Evolutionary conservation across 768 basidiomycete species (phyloP), one percentile per base, ranked within the genome.

Genomic region (Tylopilus sp.): DNA sequence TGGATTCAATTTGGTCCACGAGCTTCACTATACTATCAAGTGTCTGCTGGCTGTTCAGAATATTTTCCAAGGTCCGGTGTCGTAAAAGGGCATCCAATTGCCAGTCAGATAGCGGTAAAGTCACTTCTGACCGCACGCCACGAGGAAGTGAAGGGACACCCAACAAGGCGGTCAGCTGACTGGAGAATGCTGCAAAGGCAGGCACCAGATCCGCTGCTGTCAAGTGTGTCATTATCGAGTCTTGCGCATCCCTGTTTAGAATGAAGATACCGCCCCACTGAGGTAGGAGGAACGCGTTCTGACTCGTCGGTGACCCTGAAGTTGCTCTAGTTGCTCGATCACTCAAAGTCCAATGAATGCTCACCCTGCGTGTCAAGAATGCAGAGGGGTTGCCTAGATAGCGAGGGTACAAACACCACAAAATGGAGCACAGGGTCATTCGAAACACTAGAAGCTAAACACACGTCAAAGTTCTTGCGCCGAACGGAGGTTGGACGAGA

Each of bases 361-460:
- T 56, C 59, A 81, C 87, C 80, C 56, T 81, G 68, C 21, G 74
- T 53, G 52, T 83, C 74, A 10, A 87, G 71, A 22, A 97, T 85
- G 29, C 73, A 71, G 53, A 98, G 71, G 4, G 96, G 93, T 25
- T 82, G 74, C 50, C 81, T 84, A n/a, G 68, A 60, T 5, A 76
- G 63, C 0, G 87, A 86, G 2, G 97, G 97, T 2, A 97, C 76
- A 65, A 93, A 99, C 2, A 96, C 69, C 37, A 98, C 73, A 63
- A 99, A 95, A 69, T 98, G 91, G 1, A 99, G 73, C 2, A 98
- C 94, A 4, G 93, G 95, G 57, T 98, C 93, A 55, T 90, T 92
- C 1, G 92, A 93, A 3, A 87, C 86, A 52, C 92, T 88, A 0
- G 96, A 96, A 12, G 95, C 95, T 98, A 36, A 26, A 13, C 7